phyloP scores from a whole-genome alignment of 805 yeast species.

The Kuraishia borneana region DNA sequence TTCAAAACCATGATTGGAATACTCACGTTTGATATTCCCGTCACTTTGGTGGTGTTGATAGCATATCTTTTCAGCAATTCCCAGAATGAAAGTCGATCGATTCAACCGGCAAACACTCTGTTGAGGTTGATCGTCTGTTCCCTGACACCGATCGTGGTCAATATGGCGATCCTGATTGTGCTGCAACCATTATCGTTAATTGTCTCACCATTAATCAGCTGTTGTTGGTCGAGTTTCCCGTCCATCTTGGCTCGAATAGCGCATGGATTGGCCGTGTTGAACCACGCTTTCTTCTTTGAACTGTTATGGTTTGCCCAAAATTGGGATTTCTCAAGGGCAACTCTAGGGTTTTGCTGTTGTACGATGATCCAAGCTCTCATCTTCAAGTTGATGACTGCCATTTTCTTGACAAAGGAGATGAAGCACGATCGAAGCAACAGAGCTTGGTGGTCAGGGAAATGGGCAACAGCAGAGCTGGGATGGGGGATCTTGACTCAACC shows the following conservation, averaged over 20 bases:
- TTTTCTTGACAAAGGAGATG: constrained; percentile 51
- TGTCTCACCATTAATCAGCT: constrained; percentile 36
- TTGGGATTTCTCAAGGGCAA: constrained; percentile 48
- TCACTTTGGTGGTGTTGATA: constrained; percentile 21
- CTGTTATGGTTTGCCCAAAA: constrained; percentile 58
- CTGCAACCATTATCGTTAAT: constrained; percentile 33
- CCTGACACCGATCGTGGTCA: constrained; percentile 34
- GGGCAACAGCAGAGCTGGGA: constrained; percentile 55
- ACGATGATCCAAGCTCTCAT: constrained; percentile 47
- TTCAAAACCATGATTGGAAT: constrained; percentile 29
- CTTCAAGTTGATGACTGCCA: constrained; percentile 36
- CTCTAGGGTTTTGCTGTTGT: constrained; percentile 50
- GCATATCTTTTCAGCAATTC: constrained; percentile 47
- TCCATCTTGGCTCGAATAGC: constrained; percentile 42
- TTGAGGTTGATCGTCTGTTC: constrained; percentile 32
- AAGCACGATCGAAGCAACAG: constrained; percentile 46
- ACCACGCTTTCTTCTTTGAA: constrained; percentile 47
- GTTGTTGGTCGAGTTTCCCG: constrained; percentile 34
- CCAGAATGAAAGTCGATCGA: constrained; percentile 29
- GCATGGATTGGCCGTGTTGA: constrained; percentile 40
- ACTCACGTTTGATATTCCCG: constrained; percentile 24
- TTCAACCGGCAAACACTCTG: constrained; percentile 26
- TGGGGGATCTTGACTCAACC: constrained; percentile 55
- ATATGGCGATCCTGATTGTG: constrained; percentile 25
- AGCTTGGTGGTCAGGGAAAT: constrained; percentile 76